Conservation (phyloP, 305 asterid species). For the Ruellia speciosa region DNA sequence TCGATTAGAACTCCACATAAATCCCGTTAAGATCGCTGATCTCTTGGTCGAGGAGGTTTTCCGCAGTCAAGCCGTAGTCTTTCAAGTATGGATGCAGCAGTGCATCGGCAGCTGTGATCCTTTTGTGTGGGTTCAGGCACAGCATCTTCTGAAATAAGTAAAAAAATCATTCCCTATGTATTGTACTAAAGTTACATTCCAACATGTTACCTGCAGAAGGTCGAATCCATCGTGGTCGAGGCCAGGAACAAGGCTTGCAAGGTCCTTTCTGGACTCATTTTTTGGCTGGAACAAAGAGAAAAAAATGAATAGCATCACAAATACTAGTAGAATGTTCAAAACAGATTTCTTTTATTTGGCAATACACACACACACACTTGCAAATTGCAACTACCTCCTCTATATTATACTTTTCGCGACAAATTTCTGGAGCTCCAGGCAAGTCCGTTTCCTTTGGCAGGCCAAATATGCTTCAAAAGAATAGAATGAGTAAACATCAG, state of each 20-base stretch:
- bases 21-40: background rate
- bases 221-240: conserved; percentile 8
- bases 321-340: background rate
- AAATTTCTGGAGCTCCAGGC: conserved; percentile 4
- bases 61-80: background rate
- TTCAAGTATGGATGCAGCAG: conserved; percentile 14
- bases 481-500: conserved; percentile 7
- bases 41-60: background rate
- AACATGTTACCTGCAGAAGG: conserved; percentile 13
- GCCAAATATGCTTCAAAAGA: conserved; percentile 15
- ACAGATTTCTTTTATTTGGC: background rate
- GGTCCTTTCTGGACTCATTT: background rate
- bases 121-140: conserved; percentile 1
- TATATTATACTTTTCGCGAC: too few relatives aligned
- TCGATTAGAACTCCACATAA: background rate
- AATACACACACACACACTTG: too few relatives aligned
- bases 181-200: too few relatives aligned
- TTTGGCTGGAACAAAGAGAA: background rate
- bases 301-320: background rate
- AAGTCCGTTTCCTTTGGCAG: conserved; percentile 13
- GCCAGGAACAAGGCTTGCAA: background rate
- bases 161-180: background rate
- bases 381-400: background rate
- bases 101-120: conserved; percentile 16
- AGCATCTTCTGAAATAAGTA: conserved; percentile 13